These are phyloP conservation scores for Aureobasidium sp. DNA, from an alignment of 2,329 filamentous ascomycete species.

Conservation along the genomic window DNA sequence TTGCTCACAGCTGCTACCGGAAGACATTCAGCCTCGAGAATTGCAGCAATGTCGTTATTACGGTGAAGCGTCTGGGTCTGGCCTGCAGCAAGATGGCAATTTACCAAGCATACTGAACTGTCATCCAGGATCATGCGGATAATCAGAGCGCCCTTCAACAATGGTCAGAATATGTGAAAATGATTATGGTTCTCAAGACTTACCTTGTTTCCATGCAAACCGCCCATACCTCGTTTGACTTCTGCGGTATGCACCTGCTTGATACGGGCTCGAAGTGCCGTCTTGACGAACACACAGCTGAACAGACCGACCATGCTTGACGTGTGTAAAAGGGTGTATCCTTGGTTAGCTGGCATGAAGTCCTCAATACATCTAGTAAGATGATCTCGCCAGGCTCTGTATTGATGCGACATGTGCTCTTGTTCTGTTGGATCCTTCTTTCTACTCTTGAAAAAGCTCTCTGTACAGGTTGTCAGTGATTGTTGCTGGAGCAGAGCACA, in stretches of 20 bases:
- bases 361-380: constrained; percentile 75
- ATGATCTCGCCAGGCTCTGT: constrained; percentile 93
- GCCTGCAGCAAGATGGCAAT: constrained; percentile 92
- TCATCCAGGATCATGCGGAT: constrained; percentile 92
- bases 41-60: constrained; percentile 85
- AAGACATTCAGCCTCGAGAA: constrained; percentile 73
- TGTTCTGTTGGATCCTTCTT: constrained; percentile 78
- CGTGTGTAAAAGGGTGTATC: constrained; percentile 81
- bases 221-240: constrained; percentile 93
- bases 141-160: constrained; percentile 62
- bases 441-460: constrained; percentile 74
- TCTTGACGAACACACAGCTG: constrained; percentile 89
- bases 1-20: constrained; percentile 53
- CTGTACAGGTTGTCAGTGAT: constrained; percentile 26
- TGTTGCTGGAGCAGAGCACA: not conserved
- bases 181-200: too few relatives aligned
- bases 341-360: constrained; percentile 64
- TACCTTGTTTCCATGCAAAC: constrained; percentile 86
- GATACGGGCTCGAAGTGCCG: constrained; percentile 66
- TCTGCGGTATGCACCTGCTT: constrained; percentile 70
- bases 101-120: constrained; percentile 89
- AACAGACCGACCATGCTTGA: constrained; percentile 89
- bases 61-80: constrained; percentile 84
- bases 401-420: constrained; percentile 93
- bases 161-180: too few relatives aligned